Evolutionary conservation across 2,329 filamentous ascomycete genomes (phyloP), one percentile per base, ranked within the genome.

Genomic region (Hymenoscyphus occultus): DNA sequence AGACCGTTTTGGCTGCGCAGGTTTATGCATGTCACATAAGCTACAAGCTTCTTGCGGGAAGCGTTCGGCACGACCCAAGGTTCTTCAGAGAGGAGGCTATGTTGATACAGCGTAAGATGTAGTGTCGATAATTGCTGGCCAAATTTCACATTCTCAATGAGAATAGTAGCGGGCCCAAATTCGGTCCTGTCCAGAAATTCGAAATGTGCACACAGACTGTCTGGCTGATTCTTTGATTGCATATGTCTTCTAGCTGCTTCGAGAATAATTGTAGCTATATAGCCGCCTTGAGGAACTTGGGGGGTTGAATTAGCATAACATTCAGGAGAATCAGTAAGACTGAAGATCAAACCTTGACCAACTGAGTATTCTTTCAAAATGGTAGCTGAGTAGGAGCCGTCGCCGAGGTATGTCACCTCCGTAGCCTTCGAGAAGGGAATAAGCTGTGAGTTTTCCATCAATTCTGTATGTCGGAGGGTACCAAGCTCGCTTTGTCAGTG

Each of bases 251-350:
- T n/a, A 51, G 59, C 59, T 16, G 59, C 59, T n/a, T 40, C 59
- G 5, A 61, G 59, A 14, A 45, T 45, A 45, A 14, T n/a, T n/a
- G 42, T n/a, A n/a, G 42, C 42, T 5, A n/a, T 45, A n/a, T 56
- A 61, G 28, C 59, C 59, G 16, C 59, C 59, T 16, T 61, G 54
- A 3, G 59, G 59, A 61, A 61, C 59, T 61, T 28, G 22, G 22
- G 1, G 22, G 22, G 22, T 28, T 28, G 3, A 28, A 28, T 28
- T 28, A 28, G 22, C 22, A 28, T 28, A 28, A 28, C 22, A 28
- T 28, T 28, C 22, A 28, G 22, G 22, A 3, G 22, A 28, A 28
- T 28, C 22, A 28, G 22, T 28, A 28, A 28, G 22, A 28, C 22
- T 28, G 22, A 28, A 28, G 22, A 28, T 28, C 22, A 28, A 28